These are phyloP conservation scores for Trichosporon asahii DNA, from an alignment of 1,284 basidiomycete species.

Conservation along the genomic window DNA sequence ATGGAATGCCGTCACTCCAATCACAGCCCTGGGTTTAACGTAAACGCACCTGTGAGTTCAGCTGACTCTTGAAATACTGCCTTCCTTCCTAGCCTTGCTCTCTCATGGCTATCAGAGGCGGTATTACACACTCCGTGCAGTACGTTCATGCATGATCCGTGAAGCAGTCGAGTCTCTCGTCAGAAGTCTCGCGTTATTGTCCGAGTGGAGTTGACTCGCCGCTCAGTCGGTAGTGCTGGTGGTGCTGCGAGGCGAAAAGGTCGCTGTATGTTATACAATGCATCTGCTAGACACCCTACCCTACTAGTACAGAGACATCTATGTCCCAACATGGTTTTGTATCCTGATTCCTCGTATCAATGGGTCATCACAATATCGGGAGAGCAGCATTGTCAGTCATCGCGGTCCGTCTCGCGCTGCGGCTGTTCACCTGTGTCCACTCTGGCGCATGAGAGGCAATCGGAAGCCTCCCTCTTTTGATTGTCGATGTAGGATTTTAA, in stretches of 20 bases:
- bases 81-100: not conserved
- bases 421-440: too few relatives aligned
- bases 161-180: not conserved
- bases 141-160: not conserved
- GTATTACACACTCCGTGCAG: too few relatives aligned
- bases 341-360: not conserved
- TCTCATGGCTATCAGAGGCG: not conserved
- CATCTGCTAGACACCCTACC: not conserved
- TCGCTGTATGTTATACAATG: slow-evolving; percentile 4
- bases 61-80: not conserved
- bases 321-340: not conserved
- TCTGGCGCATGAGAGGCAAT: not conserved
- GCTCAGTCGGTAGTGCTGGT: too few relatives aligned
- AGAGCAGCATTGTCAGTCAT: not conserved
- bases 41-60: not conserved
- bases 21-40: not conserved
- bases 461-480: not conserved
- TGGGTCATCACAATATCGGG: not conserved
- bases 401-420: too few relatives aligned
- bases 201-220: not conserved
- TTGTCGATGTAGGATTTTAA: not conserved
- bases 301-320: not conserved
- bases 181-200: not conserved
- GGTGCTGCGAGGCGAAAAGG: not conserved
- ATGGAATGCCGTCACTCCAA: not conserved